A percentile compares a stretch with the other conserved stretches of the same genome.
Conservation (phyloP, 2,329 filamentous ascomycete species). For the Macrophomina pseudophaseolina region DNA sequence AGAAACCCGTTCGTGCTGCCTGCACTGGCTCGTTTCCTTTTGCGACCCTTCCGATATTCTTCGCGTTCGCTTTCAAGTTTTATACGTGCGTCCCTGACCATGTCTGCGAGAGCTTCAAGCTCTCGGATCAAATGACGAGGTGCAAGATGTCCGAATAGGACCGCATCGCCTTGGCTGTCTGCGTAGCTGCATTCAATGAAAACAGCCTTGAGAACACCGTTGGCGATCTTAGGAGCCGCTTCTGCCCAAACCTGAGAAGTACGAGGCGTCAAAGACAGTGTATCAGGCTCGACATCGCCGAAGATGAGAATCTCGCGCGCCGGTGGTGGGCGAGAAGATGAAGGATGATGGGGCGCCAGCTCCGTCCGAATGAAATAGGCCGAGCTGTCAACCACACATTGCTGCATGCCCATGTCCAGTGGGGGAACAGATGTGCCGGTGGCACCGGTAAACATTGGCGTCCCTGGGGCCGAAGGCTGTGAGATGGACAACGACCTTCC, state of each 20-base stretch:
- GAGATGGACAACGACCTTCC: conserved; percentile 43
- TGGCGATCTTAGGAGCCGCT: conserved; percentile 81
- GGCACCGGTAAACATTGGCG: conserved; percentile 36
- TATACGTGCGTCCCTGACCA: conserved; percentile 63
- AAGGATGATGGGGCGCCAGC: conserved; percentile 33
- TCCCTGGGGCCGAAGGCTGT: conserved; percentile 40
- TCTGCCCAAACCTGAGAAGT: conserved; percentile 86
- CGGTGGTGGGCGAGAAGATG: conserved; percentile 33
- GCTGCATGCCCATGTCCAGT: conserved; percentile 36
- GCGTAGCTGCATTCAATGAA: conserved; percentile 97
- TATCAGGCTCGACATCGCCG: conserved; percentile 93
- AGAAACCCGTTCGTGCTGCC: conserved; percentile 30
- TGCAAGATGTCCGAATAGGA: conserved; percentile 86
- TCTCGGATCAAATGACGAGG: conserved; percentile 84
- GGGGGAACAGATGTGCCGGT: conserved; percentile 19
- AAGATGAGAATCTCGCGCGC: conserved; percentile 82
- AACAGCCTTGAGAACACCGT: conserved; percentile 74
- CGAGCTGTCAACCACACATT: conserved; percentile 83
- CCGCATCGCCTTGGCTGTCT: conserved; percentile 75
- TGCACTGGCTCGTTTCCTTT: conserved; percentile 65
- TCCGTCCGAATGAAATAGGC: conserved; percentile 90
- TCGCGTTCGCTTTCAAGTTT: conserved; percentile 41
- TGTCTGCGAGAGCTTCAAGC: conserved; percentile 70
- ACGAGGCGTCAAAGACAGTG: conserved; percentile 77
- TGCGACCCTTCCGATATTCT: conserved; percentile 54